phyloP scores from a whole-genome alignment of 192 early-diverging fungal species.

The Podila minutissima region DNA sequence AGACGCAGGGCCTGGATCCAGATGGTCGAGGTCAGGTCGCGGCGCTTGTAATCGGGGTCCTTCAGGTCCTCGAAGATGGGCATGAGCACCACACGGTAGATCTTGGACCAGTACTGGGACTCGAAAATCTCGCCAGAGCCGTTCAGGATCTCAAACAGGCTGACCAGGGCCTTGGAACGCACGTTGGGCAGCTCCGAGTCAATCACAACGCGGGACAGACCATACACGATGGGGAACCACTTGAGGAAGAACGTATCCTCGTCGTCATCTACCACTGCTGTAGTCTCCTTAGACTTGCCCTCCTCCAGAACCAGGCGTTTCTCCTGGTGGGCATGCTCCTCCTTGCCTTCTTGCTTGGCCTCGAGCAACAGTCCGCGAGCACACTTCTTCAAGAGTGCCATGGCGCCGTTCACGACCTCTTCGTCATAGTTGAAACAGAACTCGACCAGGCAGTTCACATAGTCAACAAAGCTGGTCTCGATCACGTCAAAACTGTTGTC shows the following conservation, averaged over 20 bases:
- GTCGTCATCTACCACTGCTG: slow-evolving; percentile 35
- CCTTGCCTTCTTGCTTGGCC: slow-evolving; percentile 17
- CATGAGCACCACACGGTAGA: slow-evolving; percentile 86
- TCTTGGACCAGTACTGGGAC: slow-evolving; percentile 82
- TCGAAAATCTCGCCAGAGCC: slow-evolving; percentile 82
- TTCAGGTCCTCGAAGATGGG: slow-evolving; percentile 93
- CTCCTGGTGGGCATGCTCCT: slow-evolving; percentile 13
- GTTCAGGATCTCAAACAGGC: slow-evolving; percentile 87
- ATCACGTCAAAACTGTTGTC: slow-evolving; percentile 56
- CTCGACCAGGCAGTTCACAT: slow-evolving; percentile 60
- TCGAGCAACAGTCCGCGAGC: slow-evolving; percentile 51
- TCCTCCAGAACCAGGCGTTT: slow-evolving; percentile 65
- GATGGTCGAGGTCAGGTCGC: slow-evolving; percentile 87
- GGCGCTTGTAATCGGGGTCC: slow-evolving; percentile 78
- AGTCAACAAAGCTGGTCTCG: slow-evolving; percentile 58
- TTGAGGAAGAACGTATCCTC: slow-evolving; percentile 60
- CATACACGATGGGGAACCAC: slow-evolving; percentile 61
- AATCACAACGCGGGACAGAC: slow-evolving; percentile 55
- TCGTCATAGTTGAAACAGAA: slow-evolving; percentile 59
- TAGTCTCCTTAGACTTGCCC: slow-evolving; percentile 67
- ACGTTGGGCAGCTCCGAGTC: slow-evolving; percentile 52
- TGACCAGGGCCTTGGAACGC: slow-evolving; percentile 72
- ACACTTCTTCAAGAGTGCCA: slow-evolving; percentile 59
- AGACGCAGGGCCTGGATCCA: slow-evolving; percentile 91
- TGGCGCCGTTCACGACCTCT: slow-evolving; percentile 64